Evolutionary conservation across 2,329 filamentous ascomycete species (phyloP).

Genomic region (Byssoonygena ceratinophila): DNA sequence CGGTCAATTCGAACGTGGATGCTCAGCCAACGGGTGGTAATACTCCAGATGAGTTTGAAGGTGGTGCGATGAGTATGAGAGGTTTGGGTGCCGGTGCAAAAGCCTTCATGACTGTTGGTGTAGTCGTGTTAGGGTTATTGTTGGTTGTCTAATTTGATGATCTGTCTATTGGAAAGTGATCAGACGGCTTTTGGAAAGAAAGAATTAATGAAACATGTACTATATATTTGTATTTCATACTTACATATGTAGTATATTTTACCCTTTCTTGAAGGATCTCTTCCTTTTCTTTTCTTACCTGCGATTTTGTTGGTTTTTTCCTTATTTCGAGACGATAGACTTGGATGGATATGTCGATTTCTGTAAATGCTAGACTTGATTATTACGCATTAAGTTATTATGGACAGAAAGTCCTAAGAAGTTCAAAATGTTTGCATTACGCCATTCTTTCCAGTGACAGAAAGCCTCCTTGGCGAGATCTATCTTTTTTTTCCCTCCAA

Average conservation of each 20-base stretch:
- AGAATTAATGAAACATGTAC: not conserved
- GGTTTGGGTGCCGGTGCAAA: not conserved
- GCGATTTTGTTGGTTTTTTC: not conserved
- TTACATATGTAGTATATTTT: not conserved
- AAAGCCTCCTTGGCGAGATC: not conserved
- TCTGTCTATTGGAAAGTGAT: not conserved
- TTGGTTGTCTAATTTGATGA: not conserved
- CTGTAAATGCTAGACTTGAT: not conserved
- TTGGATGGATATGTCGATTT: not conserved
- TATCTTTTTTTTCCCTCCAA: too few relatives aligned
- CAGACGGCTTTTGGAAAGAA: too few relatives aligned
- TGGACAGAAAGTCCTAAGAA: too few relatives aligned
- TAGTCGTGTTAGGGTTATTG: not conserved
- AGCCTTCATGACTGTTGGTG: not conserved
- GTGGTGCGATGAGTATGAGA: conserved; percentile 3
- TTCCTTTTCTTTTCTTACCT: not conserved
- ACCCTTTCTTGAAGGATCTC: not conserved
- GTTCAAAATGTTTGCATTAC: not conserved
- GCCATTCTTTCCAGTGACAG: not conserved
- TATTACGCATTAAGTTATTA: too few relatives aligned
- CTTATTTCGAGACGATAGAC: not conserved
- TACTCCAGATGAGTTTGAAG: not conserved
- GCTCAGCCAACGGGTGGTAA: not conserved
- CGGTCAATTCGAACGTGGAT: not conserved
- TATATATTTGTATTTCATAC: not conserved